Percentiles rank a stretch among this genome's conserved stretches.
Conservation (phyloP, 768 basidiomycete species). For the Xanthoconium stramineum region DNA sequence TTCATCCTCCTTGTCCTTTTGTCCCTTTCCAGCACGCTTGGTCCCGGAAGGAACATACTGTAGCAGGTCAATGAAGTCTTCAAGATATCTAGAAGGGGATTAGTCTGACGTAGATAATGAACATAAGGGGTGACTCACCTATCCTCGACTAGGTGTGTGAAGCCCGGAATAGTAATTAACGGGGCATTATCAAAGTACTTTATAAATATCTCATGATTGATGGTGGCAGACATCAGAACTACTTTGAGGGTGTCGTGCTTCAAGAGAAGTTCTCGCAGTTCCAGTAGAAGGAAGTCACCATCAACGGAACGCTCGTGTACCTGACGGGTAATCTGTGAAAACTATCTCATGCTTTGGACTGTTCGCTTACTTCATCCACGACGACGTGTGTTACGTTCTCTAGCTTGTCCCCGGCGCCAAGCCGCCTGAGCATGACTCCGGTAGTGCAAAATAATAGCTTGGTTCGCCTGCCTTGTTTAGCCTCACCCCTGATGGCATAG, state of each 20-base stretch:
- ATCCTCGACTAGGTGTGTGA: slow-evolving; percentile 74
- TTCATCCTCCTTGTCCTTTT: slow-evolving; percentile 39
- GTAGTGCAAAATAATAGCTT: slow-evolving; percentile 90
- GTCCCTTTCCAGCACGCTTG: slow-evolving; percentile 30
- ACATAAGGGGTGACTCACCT: slow-evolving; percentile 40
- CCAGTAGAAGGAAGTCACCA: slow-evolving; percentile 83
- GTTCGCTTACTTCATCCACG: slow-evolving; percentile 76
- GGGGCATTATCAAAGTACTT: slow-evolving; percentile 83
- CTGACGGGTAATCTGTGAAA: slow-evolving; percentile 34
- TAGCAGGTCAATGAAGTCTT: slow-evolving; percentile 65
- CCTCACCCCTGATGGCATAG: slow-evolving; percentile 88
- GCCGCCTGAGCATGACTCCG: slow-evolving; percentile 81
- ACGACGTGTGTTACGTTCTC: slow-evolving; percentile 76
- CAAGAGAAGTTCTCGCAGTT: slow-evolving; percentile 72
- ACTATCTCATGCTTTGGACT: background rate
- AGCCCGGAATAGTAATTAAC: slow-evolving; percentile 79
- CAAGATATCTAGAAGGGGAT: slow-evolving; percentile 63
- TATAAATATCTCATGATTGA: slow-evolving; percentile 83
- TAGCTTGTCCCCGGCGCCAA: slow-evolving; percentile 72
- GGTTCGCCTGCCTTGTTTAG: slow-evolving; percentile 59
- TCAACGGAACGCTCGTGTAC: slow-evolving; percentile 92
- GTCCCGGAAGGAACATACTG: slow-evolving; percentile 49
- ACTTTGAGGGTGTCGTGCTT: slow-evolving; percentile 69
- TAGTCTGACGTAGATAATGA: background rate
- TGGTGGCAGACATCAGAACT: slow-evolving; percentile 92